Conservation (phyloP, 768 basidiomycete genomes). For the Hortiboletus flavorubellus region DNA sequence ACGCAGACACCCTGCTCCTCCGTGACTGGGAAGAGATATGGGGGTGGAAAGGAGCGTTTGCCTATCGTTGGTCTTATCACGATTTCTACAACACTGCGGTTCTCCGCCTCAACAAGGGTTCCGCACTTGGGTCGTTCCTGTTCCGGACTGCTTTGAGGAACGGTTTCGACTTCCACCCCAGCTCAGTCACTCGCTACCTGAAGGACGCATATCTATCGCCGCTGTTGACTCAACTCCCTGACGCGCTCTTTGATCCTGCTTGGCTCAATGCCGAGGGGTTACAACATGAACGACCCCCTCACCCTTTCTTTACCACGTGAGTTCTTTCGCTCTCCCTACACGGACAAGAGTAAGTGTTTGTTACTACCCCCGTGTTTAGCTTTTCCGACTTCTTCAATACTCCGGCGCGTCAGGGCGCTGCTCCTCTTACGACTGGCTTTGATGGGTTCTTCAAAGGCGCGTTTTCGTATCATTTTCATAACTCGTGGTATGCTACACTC, state of each 20-base stretch:
- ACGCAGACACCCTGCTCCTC: constrained; percentile 89
- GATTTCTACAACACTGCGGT: constrained; percentile 95
- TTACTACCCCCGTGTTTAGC: constrained; percentile 35
- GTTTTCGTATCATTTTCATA: constrained; percentile 93
- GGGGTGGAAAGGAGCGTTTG: constrained; percentile 93
- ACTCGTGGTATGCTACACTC: constrained; percentile 62
- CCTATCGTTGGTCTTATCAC: constrained; percentile 91
- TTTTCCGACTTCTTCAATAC: constrained; percentile 84
- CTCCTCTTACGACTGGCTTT: constrained; percentile 81
- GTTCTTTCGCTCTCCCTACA: constrained; percentile 14
- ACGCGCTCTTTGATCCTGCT: constrained; percentile 90
- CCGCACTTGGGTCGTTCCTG: constrained; percentile 83
- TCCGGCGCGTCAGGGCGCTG: constrained; percentile 62
- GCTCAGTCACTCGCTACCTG: constrained; percentile 83
- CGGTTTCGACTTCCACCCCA: constrained; percentile 91
- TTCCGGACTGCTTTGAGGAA: constrained; percentile 92
- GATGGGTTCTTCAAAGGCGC: constrained; percentile 92
- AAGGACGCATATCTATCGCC: constrained; percentile 79
- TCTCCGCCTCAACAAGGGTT: constrained; percentile 82
- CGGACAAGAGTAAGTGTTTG: neutral
- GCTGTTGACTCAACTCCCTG: constrained; percentile 76
- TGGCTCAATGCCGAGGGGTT: constrained; percentile 92
- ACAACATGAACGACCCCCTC: constrained; percentile 87
- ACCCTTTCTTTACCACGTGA: constrained; percentile 86
- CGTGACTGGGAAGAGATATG: constrained; percentile 97